Evolutionary conservation across 176 grass and related monocot genomes (phyloP).

Genomic region (Puccinellia tenuiflora): DNA sequence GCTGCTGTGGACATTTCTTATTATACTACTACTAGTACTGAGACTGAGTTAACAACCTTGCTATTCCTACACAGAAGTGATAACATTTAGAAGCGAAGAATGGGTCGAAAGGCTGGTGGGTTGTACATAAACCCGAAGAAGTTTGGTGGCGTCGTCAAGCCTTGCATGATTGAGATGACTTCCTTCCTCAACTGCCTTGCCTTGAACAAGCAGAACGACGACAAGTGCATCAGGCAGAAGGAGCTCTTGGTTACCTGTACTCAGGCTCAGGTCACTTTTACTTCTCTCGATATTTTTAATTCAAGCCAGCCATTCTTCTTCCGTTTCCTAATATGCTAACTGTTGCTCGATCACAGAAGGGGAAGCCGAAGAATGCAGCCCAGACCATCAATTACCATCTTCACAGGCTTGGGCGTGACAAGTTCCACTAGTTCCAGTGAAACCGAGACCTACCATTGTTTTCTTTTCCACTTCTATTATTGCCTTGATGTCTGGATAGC

Average conservation of each 20-base stretch:
- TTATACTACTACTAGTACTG: too few relatives aligned
- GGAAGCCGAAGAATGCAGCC: constrained; percentile 55
- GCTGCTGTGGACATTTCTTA: neutral
- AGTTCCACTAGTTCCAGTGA: constrained; percentile 33
- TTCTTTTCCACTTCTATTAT: neutral
- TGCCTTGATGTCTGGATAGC: neutral
- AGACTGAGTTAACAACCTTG: neutral
- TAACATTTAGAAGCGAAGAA: constrained; percentile 33
- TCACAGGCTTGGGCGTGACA: constrained; percentile 58
- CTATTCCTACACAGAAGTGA: neutral
- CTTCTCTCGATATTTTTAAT: neutral
- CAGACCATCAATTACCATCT: constrained; percentile 85
- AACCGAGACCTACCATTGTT: neutral
- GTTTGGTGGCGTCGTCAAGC: constrained; percentile 50
- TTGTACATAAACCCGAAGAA: constrained; percentile 95
- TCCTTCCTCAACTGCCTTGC: constrained; percentile 81
- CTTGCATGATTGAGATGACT: constrained; percentile 77
- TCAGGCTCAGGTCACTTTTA: constrained; percentile 47
- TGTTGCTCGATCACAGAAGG: constrained; percentile 38
- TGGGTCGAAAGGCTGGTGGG: constrained; percentile 76
- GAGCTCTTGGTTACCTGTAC: constrained; percentile 56
- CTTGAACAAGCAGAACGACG: constrained; percentile 78
- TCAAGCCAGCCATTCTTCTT: neutral
- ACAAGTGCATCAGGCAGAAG: constrained; percentile 67
- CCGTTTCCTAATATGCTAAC: neutral